Evolutionary conservation across 352 stramenopile species (phyloP).

Genomic region (Pythium folliculosum): DNA sequence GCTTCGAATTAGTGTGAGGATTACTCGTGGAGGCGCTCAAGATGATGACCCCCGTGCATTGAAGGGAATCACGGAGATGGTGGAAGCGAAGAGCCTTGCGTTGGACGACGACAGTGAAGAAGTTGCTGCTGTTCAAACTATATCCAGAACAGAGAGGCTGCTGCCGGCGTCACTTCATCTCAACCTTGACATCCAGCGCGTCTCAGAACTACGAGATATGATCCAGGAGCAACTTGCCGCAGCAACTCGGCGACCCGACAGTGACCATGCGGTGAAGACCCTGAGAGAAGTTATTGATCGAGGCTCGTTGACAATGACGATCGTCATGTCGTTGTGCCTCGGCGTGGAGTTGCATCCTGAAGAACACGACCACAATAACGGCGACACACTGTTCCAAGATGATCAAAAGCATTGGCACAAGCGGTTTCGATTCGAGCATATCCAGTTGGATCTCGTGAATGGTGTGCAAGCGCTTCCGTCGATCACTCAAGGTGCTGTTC

Average conservation of each 20-base stretch:
- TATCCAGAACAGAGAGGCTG: slow-evolving; percentile 25
- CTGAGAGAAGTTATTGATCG: neutral
- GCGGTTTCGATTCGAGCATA: slow-evolving; percentile 17
- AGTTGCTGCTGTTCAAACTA: slow-evolving; percentile 14
- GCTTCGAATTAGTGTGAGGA: slow-evolving; percentile 8
- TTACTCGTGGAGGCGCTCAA: neutral
- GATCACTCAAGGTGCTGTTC: slow-evolving; percentile 14
- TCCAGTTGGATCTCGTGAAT: slow-evolving; percentile 17
- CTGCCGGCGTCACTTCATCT: slow-evolving; percentile 24
- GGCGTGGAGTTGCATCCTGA: slow-evolving; percentile 16
- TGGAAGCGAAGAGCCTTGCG: neutral
- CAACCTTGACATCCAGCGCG: slow-evolving; percentile 26
- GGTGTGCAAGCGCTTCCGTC: slow-evolving; percentile 26
- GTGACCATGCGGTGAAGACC: neutral
- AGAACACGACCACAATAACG: neutral
- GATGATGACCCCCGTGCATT: neutral
- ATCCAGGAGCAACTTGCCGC: slow-evolving; percentile 7
- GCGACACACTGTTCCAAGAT: neutral
- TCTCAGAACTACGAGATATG: slow-evolving; percentile 21
- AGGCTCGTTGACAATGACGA: neutral
- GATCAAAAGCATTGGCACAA: slow-evolving; percentile 20
- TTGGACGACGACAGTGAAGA: neutral
- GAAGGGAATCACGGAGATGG: neutral
- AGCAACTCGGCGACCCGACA: neutral
- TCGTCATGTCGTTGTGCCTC: slow-evolving; percentile 16